These are phyloP conservation scores for Leishmania amazonensis DNA, from an alignment of 208 protist species.

Conservation along the genomic window DNA sequence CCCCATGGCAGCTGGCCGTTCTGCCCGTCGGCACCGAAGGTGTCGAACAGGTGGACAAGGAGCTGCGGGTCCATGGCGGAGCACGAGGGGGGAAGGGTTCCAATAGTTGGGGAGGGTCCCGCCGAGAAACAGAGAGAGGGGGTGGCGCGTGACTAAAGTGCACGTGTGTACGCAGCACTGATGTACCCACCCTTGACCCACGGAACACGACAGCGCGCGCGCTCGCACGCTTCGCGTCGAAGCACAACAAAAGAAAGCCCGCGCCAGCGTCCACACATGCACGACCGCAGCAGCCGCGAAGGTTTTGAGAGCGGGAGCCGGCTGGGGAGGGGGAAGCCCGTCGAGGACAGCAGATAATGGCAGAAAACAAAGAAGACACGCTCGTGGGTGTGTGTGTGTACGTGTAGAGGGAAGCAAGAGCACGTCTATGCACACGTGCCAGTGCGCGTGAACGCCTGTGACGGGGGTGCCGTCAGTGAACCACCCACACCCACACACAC, in stretches of 20 bases:
- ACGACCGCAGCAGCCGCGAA: neutral
- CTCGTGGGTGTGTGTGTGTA: neutral
- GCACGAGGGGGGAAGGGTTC: neutral
- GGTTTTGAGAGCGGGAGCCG: neutral
- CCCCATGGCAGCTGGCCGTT: constrained; percentile 15
- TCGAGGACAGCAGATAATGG: neutral
- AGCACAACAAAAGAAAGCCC: neutral
- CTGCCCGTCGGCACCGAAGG: constrained; percentile 15
- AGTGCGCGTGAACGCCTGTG: neutral
- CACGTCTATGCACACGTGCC: neutral
- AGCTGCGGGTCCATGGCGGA: constrained; percentile 24
- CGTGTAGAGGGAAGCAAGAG: neutral
- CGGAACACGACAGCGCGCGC: neutral
- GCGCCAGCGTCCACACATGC: too few species aligned
- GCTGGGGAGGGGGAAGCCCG: neutral
- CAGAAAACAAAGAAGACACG: neutral
- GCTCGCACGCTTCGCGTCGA: neutral
- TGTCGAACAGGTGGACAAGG: constrained; percentile 22
- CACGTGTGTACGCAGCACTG: neutral
- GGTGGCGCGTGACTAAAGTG: neutral
- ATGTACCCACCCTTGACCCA: neutral
- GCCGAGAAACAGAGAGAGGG: neutral
- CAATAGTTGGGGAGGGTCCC: neutral
- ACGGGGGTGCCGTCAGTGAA: neutral
- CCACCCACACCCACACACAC: neutral